Evolutionary conservation across 2,329 filamentous ascomycete species (phyloP), one percentile per base, ranked within the genome.

Genomic region (Orbilia blumenaviensis): DNA sequence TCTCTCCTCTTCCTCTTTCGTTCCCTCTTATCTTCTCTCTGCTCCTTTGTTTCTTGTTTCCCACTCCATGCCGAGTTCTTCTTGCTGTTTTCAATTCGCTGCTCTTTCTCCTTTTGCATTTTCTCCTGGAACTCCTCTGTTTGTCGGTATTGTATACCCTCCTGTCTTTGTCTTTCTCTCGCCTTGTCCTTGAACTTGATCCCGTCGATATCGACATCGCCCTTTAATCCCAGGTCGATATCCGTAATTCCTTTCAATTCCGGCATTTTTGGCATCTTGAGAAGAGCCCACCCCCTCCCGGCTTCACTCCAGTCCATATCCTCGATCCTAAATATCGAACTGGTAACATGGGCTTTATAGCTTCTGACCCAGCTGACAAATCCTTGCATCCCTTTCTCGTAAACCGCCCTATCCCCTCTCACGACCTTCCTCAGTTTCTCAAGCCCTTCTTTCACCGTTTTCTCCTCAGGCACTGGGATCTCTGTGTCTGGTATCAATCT

Each of bases 311-410:
- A 99, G 82, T 97, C 90, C 14, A 97, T 86, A 80, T 96, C 93
- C 2, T 86, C 83, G 1, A 93, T 85, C 9, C 91, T 89, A 85
- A 99, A 99, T 79, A 99, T 98, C 80, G 93, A 96, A 74, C 89
- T 90, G 0, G 94, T 93, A 79, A 94, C 89, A 81, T 98, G 95
- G 80, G 95, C 96, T 81, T 89, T 91, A 84, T 98, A 98, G 79
- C 92, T 91, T 81, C 93, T 89, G 0, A 96, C 89, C 92, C 93
- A 98, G 81, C 91, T 94, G 21, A 98, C 94, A 80, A 99, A 98
- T 0, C 90, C 95, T 77, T 90, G 89, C 81, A 97, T 93, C 0
- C 91, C 93, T 81, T 96, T 95, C 82, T 97, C 93, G 82, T 95
- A 90, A 9, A 95, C 81, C 25, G 89, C 88, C 23, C 90, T 85